Conservation (phyloP, 495 filamentous ascomycete genomes). For the Geoglossum glabrum region DNA sequence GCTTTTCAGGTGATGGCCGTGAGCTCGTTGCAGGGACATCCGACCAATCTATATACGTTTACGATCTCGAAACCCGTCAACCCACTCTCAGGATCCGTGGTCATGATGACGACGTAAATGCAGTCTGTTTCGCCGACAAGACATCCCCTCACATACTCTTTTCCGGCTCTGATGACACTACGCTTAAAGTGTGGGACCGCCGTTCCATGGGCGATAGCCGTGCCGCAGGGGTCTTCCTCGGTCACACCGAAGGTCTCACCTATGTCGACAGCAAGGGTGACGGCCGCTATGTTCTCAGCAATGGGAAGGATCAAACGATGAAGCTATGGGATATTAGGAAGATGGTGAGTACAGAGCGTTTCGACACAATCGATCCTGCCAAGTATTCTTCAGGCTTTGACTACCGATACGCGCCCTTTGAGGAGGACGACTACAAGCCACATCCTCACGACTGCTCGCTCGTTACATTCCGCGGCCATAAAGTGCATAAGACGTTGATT, state of each 20-base stretch:
- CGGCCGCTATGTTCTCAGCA: slow-evolving; percentile 82
- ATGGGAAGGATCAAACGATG: slow-evolving; percentile 91
- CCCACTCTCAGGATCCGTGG: slow-evolving; percentile 55
- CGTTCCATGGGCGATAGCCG: slow-evolving; percentile 72
- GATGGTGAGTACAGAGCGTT: slow-evolving; percentile 51
- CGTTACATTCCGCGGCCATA: slow-evolving; percentile 83
- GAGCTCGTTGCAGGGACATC: slow-evolving; percentile 81
- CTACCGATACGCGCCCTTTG: slow-evolving; percentile 59
- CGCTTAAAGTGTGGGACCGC: slow-evolving; percentile 91
- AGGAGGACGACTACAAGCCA: slow-evolving; percentile 43
- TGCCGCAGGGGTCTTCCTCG: slow-evolving; percentile 79
- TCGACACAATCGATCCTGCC: slow-evolving; percentile 29
- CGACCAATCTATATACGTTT: slow-evolving; percentile 65
- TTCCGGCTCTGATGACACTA: slow-evolving; percentile 87
- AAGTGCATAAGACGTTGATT: slow-evolving; percentile 73
- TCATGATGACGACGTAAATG: slow-evolving; percentile 83
- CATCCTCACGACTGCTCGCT: slow-evolving; percentile 80
- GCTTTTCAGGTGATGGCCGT: slow-evolving; percentile 83
- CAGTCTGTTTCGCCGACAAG: slow-evolving; percentile 84
- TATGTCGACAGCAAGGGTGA: slow-evolving; percentile 96
- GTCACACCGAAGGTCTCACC: slow-evolving; percentile 84
- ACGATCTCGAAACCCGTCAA: slow-evolving; percentile 65
- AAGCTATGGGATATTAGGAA: slow-evolving; percentile 91
- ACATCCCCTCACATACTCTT: slow-evolving; percentile 87
- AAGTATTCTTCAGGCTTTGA: slow-evolving; percentile 56